Evolutionary conservation across 106 monocot genomes (phyloP).

Genomic region (Vanilla planifolia): DNA sequence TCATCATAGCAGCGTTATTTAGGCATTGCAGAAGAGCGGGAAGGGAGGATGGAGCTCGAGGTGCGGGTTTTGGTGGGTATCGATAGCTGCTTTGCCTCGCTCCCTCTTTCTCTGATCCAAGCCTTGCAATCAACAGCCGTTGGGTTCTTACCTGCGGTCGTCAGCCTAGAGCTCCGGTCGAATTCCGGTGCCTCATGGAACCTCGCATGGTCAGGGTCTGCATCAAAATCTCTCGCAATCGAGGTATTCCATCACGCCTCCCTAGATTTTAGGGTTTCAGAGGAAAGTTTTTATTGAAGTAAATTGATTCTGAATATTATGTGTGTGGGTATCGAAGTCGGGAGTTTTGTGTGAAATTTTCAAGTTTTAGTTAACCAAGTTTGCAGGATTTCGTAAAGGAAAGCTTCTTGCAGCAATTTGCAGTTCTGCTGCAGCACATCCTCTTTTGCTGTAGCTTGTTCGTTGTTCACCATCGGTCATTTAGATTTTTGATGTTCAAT

Average conservation of each 20-base stretch:
- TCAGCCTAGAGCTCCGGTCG: conserved; percentile 78
- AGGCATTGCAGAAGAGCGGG: too few relatives aligned
- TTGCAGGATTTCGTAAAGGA: too few relatives aligned
- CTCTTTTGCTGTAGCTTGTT: not conserved
- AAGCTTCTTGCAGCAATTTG: too few relatives aligned
- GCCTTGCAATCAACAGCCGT: conserved; percentile 44
- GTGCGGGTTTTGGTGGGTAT: conserved; percentile 56
- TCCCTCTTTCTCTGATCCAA: conserved; percentile 68
- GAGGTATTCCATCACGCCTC: conserved; percentile 63
- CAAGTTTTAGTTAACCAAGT: too few relatives aligned
- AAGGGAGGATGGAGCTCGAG: conserved; percentile 64
- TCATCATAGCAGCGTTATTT: too few relatives aligned
- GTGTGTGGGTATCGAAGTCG: not conserved
- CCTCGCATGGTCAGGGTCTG: conserved; percentile 87
- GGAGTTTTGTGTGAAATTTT: too few relatives aligned
- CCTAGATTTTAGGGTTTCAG: too few relatives aligned
- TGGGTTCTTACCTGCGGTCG: conserved; percentile 55
- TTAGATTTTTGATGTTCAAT: not conserved
- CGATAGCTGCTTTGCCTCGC: conserved; percentile 82
- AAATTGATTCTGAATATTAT: not conserved
- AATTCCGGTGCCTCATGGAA: conserved; percentile 50
- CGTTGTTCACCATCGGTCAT: too few relatives aligned
- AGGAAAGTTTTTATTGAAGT: too few relatives aligned
- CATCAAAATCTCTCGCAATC: conserved; percentile 62
- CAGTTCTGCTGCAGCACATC: not conserved